Conservation (phyloP, 352 stramenopile species). For the Phytophthora lateralis region DNA sequence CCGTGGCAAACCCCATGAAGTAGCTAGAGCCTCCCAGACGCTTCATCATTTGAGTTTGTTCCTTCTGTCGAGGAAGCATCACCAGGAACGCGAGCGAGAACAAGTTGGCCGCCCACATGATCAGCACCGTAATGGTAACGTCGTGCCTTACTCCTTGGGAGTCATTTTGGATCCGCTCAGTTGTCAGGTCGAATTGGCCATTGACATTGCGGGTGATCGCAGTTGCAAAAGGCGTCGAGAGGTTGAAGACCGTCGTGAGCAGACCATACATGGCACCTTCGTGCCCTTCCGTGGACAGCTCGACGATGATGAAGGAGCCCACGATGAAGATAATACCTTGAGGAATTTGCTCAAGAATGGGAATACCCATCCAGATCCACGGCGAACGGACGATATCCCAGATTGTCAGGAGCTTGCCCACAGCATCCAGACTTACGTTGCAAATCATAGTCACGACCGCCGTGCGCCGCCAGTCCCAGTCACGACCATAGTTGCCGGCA, state of each 20-base stretch:
- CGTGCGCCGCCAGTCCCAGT: constrained; percentile 63
- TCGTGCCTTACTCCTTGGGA: constrained; percentile 45
- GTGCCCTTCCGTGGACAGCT: constrained; percentile 59
- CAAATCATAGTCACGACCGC: constrained; percentile 36
- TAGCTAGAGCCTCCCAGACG: constrained; percentile 54
- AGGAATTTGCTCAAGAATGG: constrained; percentile 53
- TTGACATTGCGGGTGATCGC: constrained; percentile 51
- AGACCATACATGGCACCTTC: constrained; percentile 72
- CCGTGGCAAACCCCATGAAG: constrained; percentile 53
- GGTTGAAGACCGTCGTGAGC: constrained; percentile 66
- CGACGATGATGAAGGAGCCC: constrained; percentile 59
- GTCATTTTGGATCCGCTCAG: constrained; percentile 61
- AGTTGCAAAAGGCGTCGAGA: constrained; percentile 48
- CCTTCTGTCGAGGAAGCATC: constrained; percentile 70
- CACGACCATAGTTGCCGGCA: constrained; percentile 54
- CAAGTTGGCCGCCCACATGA: constrained; percentile 62
- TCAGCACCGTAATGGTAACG: constrained; percentile 52
- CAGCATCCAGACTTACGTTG: constrained; percentile 45
- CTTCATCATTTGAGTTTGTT: constrained; percentile 71
- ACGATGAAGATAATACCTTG: constrained; percentile 63
- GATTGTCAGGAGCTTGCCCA: constrained; percentile 48
- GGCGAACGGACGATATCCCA: constrained; percentile 55
- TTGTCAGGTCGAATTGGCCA: constrained; percentile 46
- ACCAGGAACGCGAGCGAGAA: constrained; percentile 55
- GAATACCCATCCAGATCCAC: constrained; percentile 61